Evolutionary conservation across 108 stramenopile genomes (phyloP).

Genomic region (Cyclotella distinguenda): DNA sequence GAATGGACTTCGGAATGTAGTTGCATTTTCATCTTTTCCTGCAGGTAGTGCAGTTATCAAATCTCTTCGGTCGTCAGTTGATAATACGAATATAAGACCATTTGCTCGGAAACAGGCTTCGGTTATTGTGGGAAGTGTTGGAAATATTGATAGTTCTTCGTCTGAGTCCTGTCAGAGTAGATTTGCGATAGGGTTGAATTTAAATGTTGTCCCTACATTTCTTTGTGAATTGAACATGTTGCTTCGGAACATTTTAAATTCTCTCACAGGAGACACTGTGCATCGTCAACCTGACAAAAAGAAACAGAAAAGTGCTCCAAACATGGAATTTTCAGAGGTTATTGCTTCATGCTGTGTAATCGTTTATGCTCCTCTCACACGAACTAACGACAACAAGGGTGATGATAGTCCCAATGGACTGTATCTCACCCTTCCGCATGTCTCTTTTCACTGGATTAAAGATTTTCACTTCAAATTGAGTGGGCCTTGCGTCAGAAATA

Average conservation of each 20-base stretch:
- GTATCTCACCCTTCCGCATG: too few species aligned
- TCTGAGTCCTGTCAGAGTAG: slow-evolving; percentile 7
- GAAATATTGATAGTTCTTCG: not conserved
- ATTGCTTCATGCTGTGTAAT: slow-evolving; percentile 21
- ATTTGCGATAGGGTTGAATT: slow-evolving; percentile 24
- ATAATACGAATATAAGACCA: not conserved
- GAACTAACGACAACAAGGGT: slow-evolving; percentile 10
- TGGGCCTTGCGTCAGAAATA: not conserved
- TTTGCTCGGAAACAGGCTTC: not conserved
- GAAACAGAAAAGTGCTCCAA: slow-evolving; percentile 10
- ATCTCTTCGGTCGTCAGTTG: not conserved
- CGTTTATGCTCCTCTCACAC: not conserved
- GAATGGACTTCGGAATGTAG: too few species aligned
- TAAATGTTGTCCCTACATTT: slow-evolving; percentile 14
- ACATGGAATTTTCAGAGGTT: slow-evolving; percentile 20
- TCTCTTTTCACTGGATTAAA: not conserved
- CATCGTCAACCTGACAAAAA: not conserved
- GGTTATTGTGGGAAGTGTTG: not conserved
- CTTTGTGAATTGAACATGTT: slow-evolving; percentile 9
- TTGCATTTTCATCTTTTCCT: too few species aligned
- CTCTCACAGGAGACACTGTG: not conserved
- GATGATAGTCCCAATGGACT: too few species aligned
- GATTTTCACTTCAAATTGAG: not conserved
- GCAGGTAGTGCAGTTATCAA: not conserved
- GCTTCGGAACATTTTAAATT: slow-evolving; percentile 14